Evolutionary conservation across 768 basidiomycete genomes (phyloP), one percentile per base, ranked within the genome.

Genomic region (Kwoniella sp.): DNA sequence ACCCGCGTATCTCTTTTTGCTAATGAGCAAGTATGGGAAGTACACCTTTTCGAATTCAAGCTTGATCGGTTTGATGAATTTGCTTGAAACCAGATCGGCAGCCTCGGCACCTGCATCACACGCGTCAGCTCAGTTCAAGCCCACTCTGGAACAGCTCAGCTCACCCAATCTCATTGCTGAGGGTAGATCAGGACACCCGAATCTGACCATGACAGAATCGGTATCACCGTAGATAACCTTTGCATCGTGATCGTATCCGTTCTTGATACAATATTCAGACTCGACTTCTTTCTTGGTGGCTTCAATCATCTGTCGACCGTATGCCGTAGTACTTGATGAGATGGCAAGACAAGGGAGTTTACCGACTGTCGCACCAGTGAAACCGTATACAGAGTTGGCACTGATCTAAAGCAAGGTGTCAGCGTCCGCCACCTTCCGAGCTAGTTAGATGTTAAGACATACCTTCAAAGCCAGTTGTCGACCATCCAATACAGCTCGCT

Each of bases 41-140:
- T 99, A 99, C 5, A 98, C 94, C 79, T 99, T 98, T 78, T 99
- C 96, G 81, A 99, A 99, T 80, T 99, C 95, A 26, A 99, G 87
- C 79, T 98, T 98, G 83, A 98, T 98, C 0, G 95, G 96, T 73
- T 89, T 88, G 72, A 93, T 83, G 78, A 99, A 99, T 79, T 92
- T 91, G 46, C 84, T 78, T 0, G 96, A 93, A 19, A 99, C 95
- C 17, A 91, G 84, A 17, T 90, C 87, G 0, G 96, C 96, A 1
- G 96, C 96, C 82, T 97, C 90, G 44, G 87, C 87, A 40, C 94
- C 93, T 95, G 69, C 21, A 13, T 36, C 7, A 36, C 10, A 12
- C 49, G 29, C 7, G 44, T 50, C 37, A 63, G 68, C 24, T 36
- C n/a, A 30, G 9, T 52, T n/a, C n/a, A n/a, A n/a, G n/a, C n/a